Conservation (phyloP, 108 stramenopile species). For the Fragilariopsis cylindrus region DNA sequence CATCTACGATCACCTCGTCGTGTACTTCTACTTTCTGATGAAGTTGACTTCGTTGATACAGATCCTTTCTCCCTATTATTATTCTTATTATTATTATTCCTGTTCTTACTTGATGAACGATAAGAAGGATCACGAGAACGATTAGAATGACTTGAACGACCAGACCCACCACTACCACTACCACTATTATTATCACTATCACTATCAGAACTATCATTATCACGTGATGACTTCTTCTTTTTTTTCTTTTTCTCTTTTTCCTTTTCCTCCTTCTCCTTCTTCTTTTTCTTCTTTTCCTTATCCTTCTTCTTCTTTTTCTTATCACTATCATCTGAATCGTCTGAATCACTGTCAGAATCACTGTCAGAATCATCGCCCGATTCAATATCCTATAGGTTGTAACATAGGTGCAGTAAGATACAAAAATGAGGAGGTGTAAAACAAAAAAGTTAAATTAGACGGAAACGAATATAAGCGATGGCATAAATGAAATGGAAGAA, state of each 20-base stretch:
- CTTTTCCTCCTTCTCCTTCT: background rate
- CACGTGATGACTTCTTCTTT: background rate
- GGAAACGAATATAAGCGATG: no score
- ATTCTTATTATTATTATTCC: background rate
- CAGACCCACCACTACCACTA: background rate
- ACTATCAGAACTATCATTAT: background rate
- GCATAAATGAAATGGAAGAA: no score
- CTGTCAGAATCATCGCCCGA: constrained; percentile 9
- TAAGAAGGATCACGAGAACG: no score
- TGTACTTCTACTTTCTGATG: background rate
- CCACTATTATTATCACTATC: background rate
- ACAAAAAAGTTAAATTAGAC: no score
- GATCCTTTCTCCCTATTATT: background rate
- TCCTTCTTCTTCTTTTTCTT: constrained; percentile 3
- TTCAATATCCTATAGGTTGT: background rate
- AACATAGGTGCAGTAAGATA: no score
- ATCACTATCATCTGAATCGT: background rate
- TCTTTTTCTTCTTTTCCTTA: constrained; percentile 6
- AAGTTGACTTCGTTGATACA: background rate
- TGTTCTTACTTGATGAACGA: background rate
- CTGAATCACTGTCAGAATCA: background rate
- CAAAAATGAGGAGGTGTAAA: no score
- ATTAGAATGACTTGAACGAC: no score
- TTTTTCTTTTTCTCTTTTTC: background rate
- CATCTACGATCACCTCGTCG: background rate